Evolutionary conservation across 2,329 filamentous ascomycete genomes (phyloP).

Genomic region (Fusarium temperatum): DNA sequence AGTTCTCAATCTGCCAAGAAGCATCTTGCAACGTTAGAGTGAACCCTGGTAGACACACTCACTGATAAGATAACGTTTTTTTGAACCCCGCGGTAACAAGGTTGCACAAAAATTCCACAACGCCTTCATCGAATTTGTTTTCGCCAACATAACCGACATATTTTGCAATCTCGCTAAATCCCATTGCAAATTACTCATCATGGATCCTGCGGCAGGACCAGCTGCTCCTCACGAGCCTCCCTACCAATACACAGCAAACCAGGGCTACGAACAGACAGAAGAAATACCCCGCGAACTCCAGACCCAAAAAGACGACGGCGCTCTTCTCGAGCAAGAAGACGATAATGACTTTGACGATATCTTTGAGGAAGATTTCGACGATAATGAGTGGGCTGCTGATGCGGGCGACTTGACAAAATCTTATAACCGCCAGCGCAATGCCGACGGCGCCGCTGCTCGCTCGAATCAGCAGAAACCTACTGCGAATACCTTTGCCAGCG

Average conservation of each 20-base stretch:
- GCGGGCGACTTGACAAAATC: conserved; percentile 81
- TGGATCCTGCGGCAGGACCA: conserved; percentile 38
- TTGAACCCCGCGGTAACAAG: conserved; percentile 36
- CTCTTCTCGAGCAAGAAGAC: conserved; percentile 32
- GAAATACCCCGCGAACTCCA: conserved; percentile 46
- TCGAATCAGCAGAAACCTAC: conserved; percentile 81
- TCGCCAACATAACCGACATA: conserved; percentile 1
- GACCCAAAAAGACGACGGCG: conserved; percentile 41
- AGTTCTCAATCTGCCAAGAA: not conserved
- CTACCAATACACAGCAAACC: conserved; percentile 54
- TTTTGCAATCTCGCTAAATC: not conserved
- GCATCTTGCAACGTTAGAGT: not conserved
- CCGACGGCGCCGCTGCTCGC: conserved; percentile 65
- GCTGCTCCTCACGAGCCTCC: conserved; percentile 57
- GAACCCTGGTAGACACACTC: conserved; percentile 18
- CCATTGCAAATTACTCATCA: conserved; percentile 5
- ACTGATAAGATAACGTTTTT: conserved; percentile 37
- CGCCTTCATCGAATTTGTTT: conserved; percentile 4
- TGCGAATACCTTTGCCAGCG: conserved; percentile 79
- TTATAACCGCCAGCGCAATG: conserved; percentile 83
- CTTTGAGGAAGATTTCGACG: conserved; percentile 64
- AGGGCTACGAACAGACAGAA: conserved; percentile 54
- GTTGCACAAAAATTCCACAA: conserved; percentile 38
- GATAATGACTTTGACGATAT: conserved; percentile 43
- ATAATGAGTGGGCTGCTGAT: conserved; percentile 68